Evolutionary conservation across 345 rosid genomes (phyloP), one percentile per base, ranked within the genome.

Genomic region (Arabidopsis thaliana): DNA sequence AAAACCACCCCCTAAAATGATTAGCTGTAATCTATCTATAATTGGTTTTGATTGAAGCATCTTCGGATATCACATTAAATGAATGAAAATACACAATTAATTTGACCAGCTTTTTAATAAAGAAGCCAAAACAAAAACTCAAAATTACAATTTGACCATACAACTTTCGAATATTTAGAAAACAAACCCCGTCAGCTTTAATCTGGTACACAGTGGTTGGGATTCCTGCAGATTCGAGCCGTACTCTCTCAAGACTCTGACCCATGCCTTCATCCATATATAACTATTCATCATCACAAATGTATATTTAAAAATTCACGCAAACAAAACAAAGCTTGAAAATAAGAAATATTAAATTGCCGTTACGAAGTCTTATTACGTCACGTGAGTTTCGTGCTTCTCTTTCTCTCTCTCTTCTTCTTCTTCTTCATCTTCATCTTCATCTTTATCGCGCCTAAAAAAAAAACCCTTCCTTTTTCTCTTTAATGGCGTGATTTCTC

Each of bases 321-420:
- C 73, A 72, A 65, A 38, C 25, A 68, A 42, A 55, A 51, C 49
- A 57, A n/a, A 48, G 28, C 28, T 34, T 14, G n/a, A 53, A 30
- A 59, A 34, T 42, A 37, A 36, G n/a, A 22, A 24, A 58, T n/a
- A 50, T 36, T 61, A 75, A 52, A 71, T 75, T 64, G 48, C 75
- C 56, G 79, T 85, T 83, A 70, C 85, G 32, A 69, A 71, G 79
- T 59, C 66, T 59, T 59, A 50, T 57, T 56, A 53, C 32, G 73
- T 85, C 87, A 86, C 88, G 88, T 80, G 89, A 85, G 77, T 34
- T 76, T 73, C 85, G 80, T 88, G 87, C 45, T 40, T 59, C 81
- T 53, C 79, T 56, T 56, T 30, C 58, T 55, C 4, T 53, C 4
- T 44, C 25, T 20, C 36, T 11, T 13, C 48, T 28, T 55, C 48